Conservation (phyloP, 495 filamentous ascomycete genomes). For the Penicillium bialowiezense region DNA sequence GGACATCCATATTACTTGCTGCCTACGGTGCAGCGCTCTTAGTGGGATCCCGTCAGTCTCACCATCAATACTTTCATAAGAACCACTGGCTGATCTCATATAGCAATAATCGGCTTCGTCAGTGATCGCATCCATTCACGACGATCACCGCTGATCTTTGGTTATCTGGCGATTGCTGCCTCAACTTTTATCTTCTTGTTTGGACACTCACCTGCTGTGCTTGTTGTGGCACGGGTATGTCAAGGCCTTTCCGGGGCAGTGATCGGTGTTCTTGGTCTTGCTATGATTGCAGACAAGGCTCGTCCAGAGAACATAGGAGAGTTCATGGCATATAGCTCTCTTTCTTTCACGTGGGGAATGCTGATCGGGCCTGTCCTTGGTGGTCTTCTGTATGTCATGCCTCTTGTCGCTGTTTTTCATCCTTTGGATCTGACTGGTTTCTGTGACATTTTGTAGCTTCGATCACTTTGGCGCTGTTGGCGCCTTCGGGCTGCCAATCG, state of each 20-base stretch:
- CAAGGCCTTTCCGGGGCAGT: constrained; percentile 8
- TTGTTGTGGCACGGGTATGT: constrained; percentile 1
- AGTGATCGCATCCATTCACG: constrained; percentile 7
- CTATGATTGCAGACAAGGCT: constrained; percentile 7
- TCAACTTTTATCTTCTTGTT: constrained; percentile 1
- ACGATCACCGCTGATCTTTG: background rate
- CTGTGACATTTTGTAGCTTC: constrained; percentile 1
- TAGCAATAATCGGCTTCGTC: constrained; percentile 3
- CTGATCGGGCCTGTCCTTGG: constrained; percentile 2
- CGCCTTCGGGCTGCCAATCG: constrained; percentile 2
- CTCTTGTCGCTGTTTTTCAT: background rate
- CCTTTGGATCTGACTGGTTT: background rate
- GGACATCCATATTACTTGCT: constrained; percentile 4
- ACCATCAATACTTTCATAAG: background rate
- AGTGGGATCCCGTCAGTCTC: constrained; percentile 3
- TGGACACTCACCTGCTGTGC: background rate
- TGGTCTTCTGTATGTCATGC: background rate
- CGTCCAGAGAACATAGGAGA: constrained; percentile 1
- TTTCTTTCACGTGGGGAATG: constrained; percentile 11
- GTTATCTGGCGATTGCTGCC: constrained; percentile 3
- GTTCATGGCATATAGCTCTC: constrained; percentile 7
- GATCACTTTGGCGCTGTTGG: constrained; percentile 5
- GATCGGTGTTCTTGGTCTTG: constrained; percentile 10
- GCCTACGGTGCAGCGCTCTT: constrained; percentile 4
- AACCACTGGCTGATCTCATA: background rate